Conservation (phyloP, 768 basidiomycete species). For the Psilocybe sp. region DNA sequence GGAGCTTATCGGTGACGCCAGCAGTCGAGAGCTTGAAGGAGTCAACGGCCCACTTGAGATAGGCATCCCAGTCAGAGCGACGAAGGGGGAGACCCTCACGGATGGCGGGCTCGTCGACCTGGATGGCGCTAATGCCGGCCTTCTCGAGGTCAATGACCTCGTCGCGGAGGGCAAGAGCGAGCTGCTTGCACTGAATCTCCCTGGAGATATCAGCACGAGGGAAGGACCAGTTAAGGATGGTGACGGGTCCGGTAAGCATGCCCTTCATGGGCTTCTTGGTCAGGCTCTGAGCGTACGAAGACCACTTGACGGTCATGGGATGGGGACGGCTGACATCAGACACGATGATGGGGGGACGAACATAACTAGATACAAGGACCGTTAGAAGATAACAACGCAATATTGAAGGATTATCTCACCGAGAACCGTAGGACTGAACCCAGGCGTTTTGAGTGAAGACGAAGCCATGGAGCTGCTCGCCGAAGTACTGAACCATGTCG, state of each 20-base stretch:
- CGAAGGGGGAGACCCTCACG: slow-evolving; percentile 99
- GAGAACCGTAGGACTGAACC: slow-evolving; percentile 99
- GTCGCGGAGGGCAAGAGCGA: slow-evolving; percentile 96
- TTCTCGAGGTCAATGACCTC: slow-evolving; percentile 97
- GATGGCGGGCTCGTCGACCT: slow-evolving; percentile 99
- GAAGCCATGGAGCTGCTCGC: slow-evolving; percentile 91
- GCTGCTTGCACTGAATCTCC: slow-evolving; percentile 96
- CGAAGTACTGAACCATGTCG: slow-evolving; percentile 99
- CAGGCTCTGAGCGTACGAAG: slow-evolving; percentile 92
- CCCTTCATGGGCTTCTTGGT: slow-evolving; percentile 98
- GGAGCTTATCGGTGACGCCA: slow-evolving; percentile 89
- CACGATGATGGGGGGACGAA: slow-evolving; percentile 97
- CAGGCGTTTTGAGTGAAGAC: slow-evolving; percentile 98
- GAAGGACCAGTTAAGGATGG: slow-evolving; percentile 99
- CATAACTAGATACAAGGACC: slow-evolving; percentile 55
- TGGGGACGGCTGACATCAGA: slow-evolving; percentile 92
- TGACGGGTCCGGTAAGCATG: slow-evolving; percentile 97
- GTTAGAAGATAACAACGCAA: not conserved
- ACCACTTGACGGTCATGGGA: slow-evolving; percentile 97
- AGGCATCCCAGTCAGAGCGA: slow-evolving; percentile 92
- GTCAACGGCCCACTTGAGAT: slow-evolving; percentile 98
- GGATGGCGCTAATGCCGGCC: slow-evolving; percentile 95
- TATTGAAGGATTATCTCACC: slow-evolving; percentile 40
- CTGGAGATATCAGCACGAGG: slow-evolving; percentile 96
- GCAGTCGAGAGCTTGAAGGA: slow-evolving; percentile 98